Conservation (phyloP, 345 rosid genomes). For the Litchi chinensis region DNA sequence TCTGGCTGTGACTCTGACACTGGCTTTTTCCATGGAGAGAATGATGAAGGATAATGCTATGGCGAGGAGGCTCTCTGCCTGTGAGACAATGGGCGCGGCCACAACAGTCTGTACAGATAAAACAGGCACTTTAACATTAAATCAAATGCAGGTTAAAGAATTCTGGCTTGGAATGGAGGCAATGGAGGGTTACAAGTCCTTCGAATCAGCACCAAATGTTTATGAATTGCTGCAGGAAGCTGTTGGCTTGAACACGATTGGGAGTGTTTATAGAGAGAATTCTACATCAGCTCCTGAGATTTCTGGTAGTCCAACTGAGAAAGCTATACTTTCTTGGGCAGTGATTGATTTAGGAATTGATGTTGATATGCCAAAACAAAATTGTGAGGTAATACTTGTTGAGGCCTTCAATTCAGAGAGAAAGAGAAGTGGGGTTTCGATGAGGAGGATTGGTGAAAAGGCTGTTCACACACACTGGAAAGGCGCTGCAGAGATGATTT, state of each 20-base stretch:
- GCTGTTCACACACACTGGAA: constrained; percentile 50
- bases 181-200: neutral
- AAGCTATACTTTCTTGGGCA: constrained; percentile 56
- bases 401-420: constrained; percentile 55
- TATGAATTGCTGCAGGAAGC: constrained; percentile 30
- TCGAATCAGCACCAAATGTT: constrained; percentile 16
- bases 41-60: constrained; percentile 55
- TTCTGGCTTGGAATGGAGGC: constrained; percentile 38
- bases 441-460: constrained; percentile 26
- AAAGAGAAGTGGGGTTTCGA: constrained; percentile 50
- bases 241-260: constrained; percentile 39
- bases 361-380: constrained; percentile 28
- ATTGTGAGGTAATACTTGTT: constrained; percentile 32
- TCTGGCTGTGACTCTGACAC: constrained; percentile 44
- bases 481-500: constrained; percentile 58
- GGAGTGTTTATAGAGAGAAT: constrained; percentile 24
- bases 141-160: constrained; percentile 43
- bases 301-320: constrained; percentile 55
- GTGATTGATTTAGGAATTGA: constrained; percentile 36
- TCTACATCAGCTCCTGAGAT: constrained; percentile 31
- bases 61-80: constrained; percentile 57
- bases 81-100: constrained; percentile 63
- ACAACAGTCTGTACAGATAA: constrained; percentile 59
- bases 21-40: constrained; percentile 45
- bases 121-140: constrained; percentile 56